Evolutionary conservation across 495 filamentous ascomycete species (phyloP).

Genomic region (Penicillium cataractarum): DNA sequence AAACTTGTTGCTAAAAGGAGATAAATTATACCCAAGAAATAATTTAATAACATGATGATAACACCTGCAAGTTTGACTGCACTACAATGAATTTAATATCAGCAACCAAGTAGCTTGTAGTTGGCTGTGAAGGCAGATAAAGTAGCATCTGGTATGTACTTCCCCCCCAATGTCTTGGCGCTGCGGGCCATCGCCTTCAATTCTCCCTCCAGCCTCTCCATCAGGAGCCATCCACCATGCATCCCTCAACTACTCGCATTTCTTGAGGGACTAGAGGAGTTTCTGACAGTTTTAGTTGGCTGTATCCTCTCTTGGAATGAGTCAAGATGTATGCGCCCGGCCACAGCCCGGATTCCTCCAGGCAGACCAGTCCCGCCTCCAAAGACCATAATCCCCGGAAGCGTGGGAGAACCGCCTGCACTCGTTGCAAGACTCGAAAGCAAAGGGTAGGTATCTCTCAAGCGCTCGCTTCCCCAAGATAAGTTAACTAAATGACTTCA

Average conservation of each 20-base stretch:
- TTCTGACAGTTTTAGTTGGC: too few species aligned
- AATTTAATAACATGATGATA: neutral
- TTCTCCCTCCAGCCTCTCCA: neutral
- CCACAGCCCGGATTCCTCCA: slow-evolving; percentile 23
- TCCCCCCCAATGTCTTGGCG: slow-evolving; percentile 20
- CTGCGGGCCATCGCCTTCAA: neutral
- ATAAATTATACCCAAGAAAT: slow-evolving; percentile 1
- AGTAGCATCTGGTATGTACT: neutral
- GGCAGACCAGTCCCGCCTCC: slow-evolving; percentile 29
- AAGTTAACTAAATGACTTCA: neutral
- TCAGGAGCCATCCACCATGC: neutral
- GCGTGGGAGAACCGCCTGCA: slow-evolving; percentile 54
- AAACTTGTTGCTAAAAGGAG: neutral
- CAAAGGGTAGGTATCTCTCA: slow-evolving; percentile 41
- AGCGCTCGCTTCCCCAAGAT: neutral
- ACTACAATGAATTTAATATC: too few species aligned
- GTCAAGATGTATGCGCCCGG: slow-evolving; percentile 23
- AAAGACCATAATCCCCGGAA: slow-evolving; percentile 52
- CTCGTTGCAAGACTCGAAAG: slow-evolving; percentile 56
- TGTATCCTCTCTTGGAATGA: neutral
- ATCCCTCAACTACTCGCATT: neutral
- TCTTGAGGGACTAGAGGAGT: neutral
- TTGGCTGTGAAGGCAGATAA: neutral
- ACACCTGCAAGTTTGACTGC: too few species aligned
- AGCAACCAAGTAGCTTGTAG: neutral